Percentiles rank a stretch among this genome's conserved stretches.
Evolutionary conservation across 2,329 filamentous ascomycete species (phyloP).

Genomic region (Phaeophleospora eucalypticola): DNA sequence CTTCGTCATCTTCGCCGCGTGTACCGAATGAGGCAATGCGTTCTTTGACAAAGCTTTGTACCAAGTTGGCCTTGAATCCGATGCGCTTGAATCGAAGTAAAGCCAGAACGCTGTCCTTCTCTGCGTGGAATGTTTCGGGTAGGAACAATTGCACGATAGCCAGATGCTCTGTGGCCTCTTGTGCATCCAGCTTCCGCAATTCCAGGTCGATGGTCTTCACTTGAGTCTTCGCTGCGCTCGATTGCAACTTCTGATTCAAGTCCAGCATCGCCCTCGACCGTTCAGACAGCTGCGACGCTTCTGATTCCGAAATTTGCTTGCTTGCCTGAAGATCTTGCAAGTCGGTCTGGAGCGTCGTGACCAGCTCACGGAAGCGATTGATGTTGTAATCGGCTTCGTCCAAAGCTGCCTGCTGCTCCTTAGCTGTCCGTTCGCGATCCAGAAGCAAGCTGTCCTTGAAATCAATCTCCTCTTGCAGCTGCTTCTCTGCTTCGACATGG

Average conservation of each 20-base stretch:
- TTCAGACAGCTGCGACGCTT: slow-evolving; percentile 83
- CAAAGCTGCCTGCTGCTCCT: slow-evolving; percentile 72
- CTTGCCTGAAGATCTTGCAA: slow-evolving; percentile 89
- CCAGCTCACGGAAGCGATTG: slow-evolving; percentile 81
- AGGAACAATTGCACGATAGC: slow-evolving; percentile 85
- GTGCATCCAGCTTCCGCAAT: slow-evolving; percentile 77
- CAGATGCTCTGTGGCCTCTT: slow-evolving; percentile 83
- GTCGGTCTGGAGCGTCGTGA: slow-evolving; percentile 78
- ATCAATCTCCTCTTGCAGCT: slow-evolving; percentile 90
- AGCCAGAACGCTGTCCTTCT: slow-evolving; percentile 82
- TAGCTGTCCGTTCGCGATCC: slow-evolving; percentile 71
- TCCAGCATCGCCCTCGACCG: slow-evolving; percentile 94
- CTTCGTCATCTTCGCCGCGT: slow-evolving; percentile 69
- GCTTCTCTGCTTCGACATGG: slow-evolving; percentile 87
- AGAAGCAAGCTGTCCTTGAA: slow-evolving; percentile 77
- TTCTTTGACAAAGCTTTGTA: slow-evolving; percentile 75
- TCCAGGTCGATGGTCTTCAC: slow-evolving; percentile 93
- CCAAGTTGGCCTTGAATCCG: slow-evolving; percentile 78
- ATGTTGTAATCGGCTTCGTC: slow-evolving; percentile 90
- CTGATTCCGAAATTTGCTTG: slow-evolving; percentile 85
- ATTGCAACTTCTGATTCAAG: slow-evolving; percentile 87
- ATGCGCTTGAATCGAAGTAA: slow-evolving; percentile 84
- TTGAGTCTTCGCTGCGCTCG: slow-evolving; percentile 85
- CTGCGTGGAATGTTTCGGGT: slow-evolving; percentile 74
- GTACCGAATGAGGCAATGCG: slow-evolving; percentile 64